Evolutionary conservation across 176 grass and related monocot species (phyloP).

Genomic region (Oryza australiensis): DNA sequence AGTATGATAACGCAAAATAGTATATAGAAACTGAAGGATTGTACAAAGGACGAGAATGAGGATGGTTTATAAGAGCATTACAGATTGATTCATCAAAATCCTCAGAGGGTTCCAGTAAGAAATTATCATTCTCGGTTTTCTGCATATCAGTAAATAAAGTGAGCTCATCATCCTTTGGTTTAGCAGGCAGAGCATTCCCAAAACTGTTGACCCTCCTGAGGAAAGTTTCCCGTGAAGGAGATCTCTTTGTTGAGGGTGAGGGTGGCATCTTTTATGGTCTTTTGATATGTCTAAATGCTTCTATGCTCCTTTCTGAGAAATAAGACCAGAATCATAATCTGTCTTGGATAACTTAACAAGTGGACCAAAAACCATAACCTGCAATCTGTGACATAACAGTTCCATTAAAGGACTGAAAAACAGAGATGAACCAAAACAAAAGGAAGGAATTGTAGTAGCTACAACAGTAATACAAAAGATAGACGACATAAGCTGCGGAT

Average conservation of each 20-base stretch:
- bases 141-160: slow-evolving; percentile 75
- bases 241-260: slow-evolving; percentile 60
- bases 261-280: slow-evolving; percentile 65
- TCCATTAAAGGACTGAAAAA: slow-evolving; percentile 19
- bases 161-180: slow-evolving; percentile 83
- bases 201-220: slow-evolving; percentile 74
- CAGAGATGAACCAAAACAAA: slow-evolving; percentile 33
- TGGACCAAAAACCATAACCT: slow-evolving; percentile 25
- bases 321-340: slow-evolving; percentile 39
- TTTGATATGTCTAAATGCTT: slow-evolving; percentile 33
- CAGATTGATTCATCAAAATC: slow-evolving; percentile 88
- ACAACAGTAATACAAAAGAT: slow-evolving; percentile 2
- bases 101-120: slow-evolving; percentile 75
- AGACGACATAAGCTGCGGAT: background rate
- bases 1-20: background rate
- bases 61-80: slow-evolving; percentile 42
- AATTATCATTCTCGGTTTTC: slow-evolving; percentile 75
- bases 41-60: slow-evolving; percentile 18
- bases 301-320: slow-evolving; percentile 36
- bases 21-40: slow-evolving; percentile 11
- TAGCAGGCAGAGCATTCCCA: slow-evolving; percentile 45
- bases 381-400: slow-evolving; percentile 25
- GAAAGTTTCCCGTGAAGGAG: slow-evolving; percentile 52
- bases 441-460: slow-evolving; percentile 17
- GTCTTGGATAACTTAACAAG: slow-evolving; percentile 29